Base-by-base conservation (phyloP, 2,329 filamentous ascomycete genomes). In the Venturia aucupariae region DNA sequence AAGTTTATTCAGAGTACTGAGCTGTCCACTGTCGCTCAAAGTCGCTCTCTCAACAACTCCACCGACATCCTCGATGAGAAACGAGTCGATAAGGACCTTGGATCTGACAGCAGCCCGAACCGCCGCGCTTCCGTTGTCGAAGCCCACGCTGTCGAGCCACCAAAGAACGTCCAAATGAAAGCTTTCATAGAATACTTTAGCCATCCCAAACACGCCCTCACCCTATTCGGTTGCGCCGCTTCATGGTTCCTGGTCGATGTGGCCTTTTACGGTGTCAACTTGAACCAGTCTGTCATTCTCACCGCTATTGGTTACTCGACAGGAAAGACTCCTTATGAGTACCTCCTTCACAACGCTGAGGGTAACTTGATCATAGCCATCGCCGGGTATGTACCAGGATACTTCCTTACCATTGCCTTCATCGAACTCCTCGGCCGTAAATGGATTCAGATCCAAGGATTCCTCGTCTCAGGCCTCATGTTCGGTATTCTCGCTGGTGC, bases 261-360 rank as follows among this genome's bases (percentile, higher is more conserved):
- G 60, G 72, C 73, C 5, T 75, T 72, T 59, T 74, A 72, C 62
- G 74, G 74, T 32, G 68, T 74, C 61, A 74, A 74, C 60, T 69
- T 76, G 39, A 76, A 76, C 46, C 70, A 75, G 48, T 72, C 72
- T 27, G 69, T 74, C 64, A 71, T 75, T 19, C 67, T 75, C 1
- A 62, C 67, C 15, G 69, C 68, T 39, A 75, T 75, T 62, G 73
- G 73, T 3, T 75, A 70, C 66, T 69, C 71, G 3, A 71, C 68
- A 3, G 73, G 71, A 13, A 66, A 64, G 5, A 74, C 69, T 19
- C 68, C 70, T 4, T 75, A 72, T 67, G 64, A 72, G 22, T 72
- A 70, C n/a, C 68, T 75, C 8, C 71, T 71, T 67, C 72, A 72
- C 48, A 74, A 70, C 10, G 72, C 73, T 2, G 67, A 73, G 7